phyloP scores from a whole-genome alignment of 2,329 filamentous ascomycete species.

The Fusarium stilboides region DNA sequence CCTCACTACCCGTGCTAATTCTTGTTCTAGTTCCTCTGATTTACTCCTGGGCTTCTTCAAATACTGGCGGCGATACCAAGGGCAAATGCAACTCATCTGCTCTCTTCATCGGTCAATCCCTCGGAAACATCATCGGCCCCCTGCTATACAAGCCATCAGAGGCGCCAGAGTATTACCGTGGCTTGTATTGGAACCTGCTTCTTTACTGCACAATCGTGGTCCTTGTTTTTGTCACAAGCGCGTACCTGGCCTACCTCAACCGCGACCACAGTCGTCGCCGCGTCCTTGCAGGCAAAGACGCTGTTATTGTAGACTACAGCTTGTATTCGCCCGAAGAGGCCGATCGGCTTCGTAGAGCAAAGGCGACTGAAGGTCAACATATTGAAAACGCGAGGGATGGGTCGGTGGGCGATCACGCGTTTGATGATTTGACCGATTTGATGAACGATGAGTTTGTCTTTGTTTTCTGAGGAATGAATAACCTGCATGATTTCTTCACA shows the following conservation, averaged over 20 bases:
- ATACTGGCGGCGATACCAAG: constrained; percentile 77
- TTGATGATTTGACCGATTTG: constrained; percentile 42
- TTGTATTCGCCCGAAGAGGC: constrained; percentile 23
- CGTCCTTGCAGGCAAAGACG: constrained; percentile 69
- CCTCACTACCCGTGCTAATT: fast-evolving
- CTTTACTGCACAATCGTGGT: constrained; percentile 71
- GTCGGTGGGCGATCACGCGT: constrained; percentile 21
- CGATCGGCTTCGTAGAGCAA: constrained; percentile 59
- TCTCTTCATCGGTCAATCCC: constrained; percentile 73
- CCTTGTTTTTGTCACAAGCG: constrained; percentile 47
- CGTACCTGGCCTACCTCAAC: constrained; percentile 64
- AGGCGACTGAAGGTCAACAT: constrained; percentile 10
- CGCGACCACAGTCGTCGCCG: constrained; percentile 66
- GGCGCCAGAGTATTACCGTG: constrained; percentile 57
- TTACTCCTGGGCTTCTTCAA: constrained; percentile 70
- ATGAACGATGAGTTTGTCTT: constrained; percentile 44
- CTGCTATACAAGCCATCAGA: constrained; percentile 51
- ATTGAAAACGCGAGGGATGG: constrained; percentile 12
- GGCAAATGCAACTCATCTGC: constrained; percentile 74
- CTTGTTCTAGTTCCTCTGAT: constrained; percentile 63
- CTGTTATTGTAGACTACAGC: constrained; percentile 65
- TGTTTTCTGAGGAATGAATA: constrained; percentile 22
- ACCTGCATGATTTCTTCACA: too few species aligned
- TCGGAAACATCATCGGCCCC: constrained; percentile 74
- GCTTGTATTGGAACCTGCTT: constrained; percentile 70